A percentile compares a stretch with the other conserved stretches of the same genome.
These are phyloP conservation scores for Cystobasidium pallidum DNA, from an alignment of 1,284 basidiomycete genomes.

Conservation along the genomic window DNA sequence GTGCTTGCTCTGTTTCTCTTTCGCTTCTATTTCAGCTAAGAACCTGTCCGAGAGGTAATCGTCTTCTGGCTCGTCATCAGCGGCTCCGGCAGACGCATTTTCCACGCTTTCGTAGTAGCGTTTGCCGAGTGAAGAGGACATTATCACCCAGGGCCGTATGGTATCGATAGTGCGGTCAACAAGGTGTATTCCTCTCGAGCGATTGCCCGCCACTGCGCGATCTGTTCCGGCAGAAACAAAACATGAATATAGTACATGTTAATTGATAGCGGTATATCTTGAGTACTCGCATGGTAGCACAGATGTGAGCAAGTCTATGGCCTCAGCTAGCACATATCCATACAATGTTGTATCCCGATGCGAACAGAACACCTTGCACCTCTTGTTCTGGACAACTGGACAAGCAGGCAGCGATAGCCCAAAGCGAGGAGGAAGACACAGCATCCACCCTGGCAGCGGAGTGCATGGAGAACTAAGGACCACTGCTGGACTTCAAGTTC, in stretches of 20 bases:
- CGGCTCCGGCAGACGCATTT: background rate
- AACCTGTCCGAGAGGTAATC: slow-evolving; percentile 45
- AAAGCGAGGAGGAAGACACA: background rate
- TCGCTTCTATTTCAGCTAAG: slow-evolving; percentile 22
- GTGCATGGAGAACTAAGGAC: background rate
- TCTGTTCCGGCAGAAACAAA: background rate
- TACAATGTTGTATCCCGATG: no score
- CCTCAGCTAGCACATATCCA: no score
- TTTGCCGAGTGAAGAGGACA: slow-evolving; percentile 22
- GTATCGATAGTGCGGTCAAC: background rate
- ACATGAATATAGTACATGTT: no score
- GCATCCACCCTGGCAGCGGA: background rate
- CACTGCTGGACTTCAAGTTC: background rate
- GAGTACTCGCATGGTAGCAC: no score
- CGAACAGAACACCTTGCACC: no score
- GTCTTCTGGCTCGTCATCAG: slow-evolving; percentile 37
- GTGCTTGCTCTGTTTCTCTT: slow-evolving; percentile 14
- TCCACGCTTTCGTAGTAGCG: slow-evolving; percentile 26
- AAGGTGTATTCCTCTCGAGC: background rate
- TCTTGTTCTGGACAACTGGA: background rate
- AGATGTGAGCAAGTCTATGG: no score
- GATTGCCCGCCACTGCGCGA: background rate
- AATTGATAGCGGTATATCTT: no score
- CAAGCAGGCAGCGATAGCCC: background rate
- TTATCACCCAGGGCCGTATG: background rate